Conservation (phyloP, 1,284 basidiomycete genomes). For the Anthracocystis setariae region DNA sequence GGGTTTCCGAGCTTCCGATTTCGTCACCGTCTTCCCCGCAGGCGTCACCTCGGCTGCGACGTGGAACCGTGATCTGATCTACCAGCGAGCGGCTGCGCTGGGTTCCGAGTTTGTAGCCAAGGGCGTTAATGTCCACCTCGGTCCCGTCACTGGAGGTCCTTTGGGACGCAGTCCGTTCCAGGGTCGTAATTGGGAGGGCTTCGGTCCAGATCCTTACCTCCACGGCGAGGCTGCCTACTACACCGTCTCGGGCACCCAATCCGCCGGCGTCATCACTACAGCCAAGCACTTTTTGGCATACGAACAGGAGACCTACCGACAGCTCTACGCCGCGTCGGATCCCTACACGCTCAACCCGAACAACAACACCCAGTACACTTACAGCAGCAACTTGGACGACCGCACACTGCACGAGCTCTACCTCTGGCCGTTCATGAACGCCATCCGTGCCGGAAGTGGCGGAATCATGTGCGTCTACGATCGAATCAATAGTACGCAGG, state of each 20-base stretch:
- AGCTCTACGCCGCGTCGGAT: slow-evolving; percentile 32
- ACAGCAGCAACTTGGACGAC: slow-evolving; percentile 57
- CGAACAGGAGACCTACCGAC: slow-evolving; percentile 45
- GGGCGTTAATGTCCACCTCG: slow-evolving; percentile 43
- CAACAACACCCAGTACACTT: slow-evolving; percentile 66
- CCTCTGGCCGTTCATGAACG: slow-evolving; percentile 48
- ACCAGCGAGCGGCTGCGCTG: slow-evolving; percentile 31
- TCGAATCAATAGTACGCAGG: slow-evolving; percentile 20
- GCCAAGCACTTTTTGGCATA: slow-evolving; percentile 48
- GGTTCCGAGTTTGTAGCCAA: slow-evolving; percentile 44
- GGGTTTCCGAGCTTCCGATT: slow-evolving; percentile 41
- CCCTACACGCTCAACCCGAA: slow-evolving; percentile 44
- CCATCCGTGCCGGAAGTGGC: slow-evolving; percentile 38
- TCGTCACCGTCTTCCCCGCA: slow-evolving; percentile 47
- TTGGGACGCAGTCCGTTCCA: slow-evolving; percentile 39
- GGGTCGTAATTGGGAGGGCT: slow-evolving; percentile 46
- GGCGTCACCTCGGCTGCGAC: slow-evolving; percentile 47
- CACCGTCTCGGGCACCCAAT: slow-evolving; percentile 38
- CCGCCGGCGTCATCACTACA: slow-evolving; percentile 34
- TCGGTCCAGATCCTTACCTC: slow-evolving; percentile 44
- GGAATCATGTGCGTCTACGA: slow-evolving; percentile 44
- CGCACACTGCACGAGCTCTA: slow-evolving; percentile 46
- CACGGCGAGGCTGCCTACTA: slow-evolving; percentile 39
- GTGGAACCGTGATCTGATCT: slow-evolving; percentile 41
- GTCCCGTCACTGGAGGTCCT: slow-evolving; percentile 65